These are phyloP conservation scores for Coniosporium apollinis DNA, from an alignment of 495 filamentous ascomycete genomes.

Conservation along the genomic window DNA sequence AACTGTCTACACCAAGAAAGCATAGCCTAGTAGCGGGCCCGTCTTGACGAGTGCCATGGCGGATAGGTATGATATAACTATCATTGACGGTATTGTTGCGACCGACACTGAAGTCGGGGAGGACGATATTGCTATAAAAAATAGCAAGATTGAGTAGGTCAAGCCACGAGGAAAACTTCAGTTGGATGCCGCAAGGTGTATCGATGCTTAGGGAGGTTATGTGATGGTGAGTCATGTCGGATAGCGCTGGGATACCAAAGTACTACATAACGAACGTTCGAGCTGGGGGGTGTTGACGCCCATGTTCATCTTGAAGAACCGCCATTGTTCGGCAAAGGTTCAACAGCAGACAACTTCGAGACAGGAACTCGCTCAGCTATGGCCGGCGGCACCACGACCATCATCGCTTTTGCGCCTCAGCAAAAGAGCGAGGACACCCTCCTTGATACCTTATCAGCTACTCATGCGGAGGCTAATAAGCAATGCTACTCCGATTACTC, in stretches of 20 bases:
- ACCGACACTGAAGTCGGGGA: constrained; percentile 29
- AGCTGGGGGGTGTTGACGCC: constrained; percentile 23
- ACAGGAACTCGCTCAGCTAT: constrained; percentile 40
- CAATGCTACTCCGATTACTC: constrained; percentile 42
- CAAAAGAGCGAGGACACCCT: constrained; percentile 32
- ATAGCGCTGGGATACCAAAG: too few relatives aligned
- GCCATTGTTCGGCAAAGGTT: constrained; percentile 33
- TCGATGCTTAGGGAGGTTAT: constrained; percentile 34
- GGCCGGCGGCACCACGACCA: constrained; percentile 42
- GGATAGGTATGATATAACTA: constrained; percentile 30
- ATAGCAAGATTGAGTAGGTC: constrained; percentile 34
- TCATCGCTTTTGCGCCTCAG: constrained; percentile 42
- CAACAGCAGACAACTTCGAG: constrained; percentile 33
- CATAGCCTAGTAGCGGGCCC: too few relatives aligned
- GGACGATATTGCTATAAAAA: constrained; percentile 34
- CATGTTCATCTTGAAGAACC: constrained; percentile 31
- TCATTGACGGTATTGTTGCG: constrained; percentile 32
- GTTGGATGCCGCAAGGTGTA: constrained; percentile 17
- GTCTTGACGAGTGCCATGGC: too few relatives aligned
- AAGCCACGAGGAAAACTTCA: constrained; percentile 21
- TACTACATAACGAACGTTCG: too few relatives aligned
- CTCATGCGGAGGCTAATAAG: constrained; percentile 28
- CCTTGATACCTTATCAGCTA: constrained; percentile 28
- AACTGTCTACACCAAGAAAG: too few relatives aligned
- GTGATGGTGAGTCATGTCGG: too few relatives aligned